phyloP scores from a whole-genome alignment of 2,329 filamentous ascomycete species.

The Conoideocrella luteorostrata region DNA sequence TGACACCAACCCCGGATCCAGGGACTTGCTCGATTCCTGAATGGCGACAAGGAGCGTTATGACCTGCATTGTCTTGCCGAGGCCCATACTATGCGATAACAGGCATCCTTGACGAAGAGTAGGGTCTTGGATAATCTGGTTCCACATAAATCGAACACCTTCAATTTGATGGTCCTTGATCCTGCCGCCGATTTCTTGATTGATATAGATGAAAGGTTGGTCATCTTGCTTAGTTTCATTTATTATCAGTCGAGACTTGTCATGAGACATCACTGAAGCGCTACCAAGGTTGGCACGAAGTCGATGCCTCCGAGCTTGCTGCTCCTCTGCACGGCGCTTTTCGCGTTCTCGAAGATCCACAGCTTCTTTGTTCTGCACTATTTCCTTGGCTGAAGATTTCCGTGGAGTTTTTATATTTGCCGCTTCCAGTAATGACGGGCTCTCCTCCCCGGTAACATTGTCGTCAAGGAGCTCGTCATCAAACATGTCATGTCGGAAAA shows the following conservation, averaged over 20 bases:
- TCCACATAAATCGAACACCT: conserved; percentile 85
- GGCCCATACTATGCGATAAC: conserved; percentile 82
- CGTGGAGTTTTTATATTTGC: conserved; percentile 13
- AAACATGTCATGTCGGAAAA: conserved; percentile 19
- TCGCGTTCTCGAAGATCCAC: conserved; percentile 51
- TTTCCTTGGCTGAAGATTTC: conserved; percentile 21
- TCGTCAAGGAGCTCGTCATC: conserved; percentile 15
- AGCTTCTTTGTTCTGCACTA: conserved; percentile 31
- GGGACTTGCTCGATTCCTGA: conserved; percentile 56
- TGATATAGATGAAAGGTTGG: conserved; percentile 57
- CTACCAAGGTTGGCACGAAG: conserved; percentile 40
- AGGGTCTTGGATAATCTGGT: conserved; percentile 62
- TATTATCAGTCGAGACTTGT: conserved; percentile 51
- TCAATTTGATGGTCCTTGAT: conserved; percentile 78
- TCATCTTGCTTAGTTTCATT: conserved; percentile 59
- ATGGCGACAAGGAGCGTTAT: conserved; percentile 77
- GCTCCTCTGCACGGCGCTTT: conserved; percentile 43
- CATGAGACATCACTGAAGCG: conserved; percentile 35
- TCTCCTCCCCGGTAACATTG: conserved; percentile 13
- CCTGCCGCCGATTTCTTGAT: conserved; percentile 52
- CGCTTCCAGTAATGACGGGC: not conserved
- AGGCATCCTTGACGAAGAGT: conserved; percentile 65
- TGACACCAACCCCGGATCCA: conserved; percentile 45
- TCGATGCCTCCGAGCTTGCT: conserved; percentile 44
- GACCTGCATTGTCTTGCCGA: conserved; percentile 89